phyloP scores from a whole-genome alignment of 2,329 filamentous ascomycete species.

The Fonsecaea monophora region DNA sequence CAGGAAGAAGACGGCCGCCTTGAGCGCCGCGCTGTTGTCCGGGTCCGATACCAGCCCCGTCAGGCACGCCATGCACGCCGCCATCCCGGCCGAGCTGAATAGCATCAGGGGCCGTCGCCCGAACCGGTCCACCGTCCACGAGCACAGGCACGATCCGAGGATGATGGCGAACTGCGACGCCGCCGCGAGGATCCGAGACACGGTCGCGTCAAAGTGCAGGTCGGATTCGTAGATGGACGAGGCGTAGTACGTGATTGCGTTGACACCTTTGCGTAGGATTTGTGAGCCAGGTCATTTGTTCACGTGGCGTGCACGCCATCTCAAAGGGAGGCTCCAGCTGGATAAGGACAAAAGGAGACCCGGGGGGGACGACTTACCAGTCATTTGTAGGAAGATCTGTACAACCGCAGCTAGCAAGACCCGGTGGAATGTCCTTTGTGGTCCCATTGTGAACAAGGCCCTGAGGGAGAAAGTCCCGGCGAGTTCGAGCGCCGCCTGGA shows the following conservation, averaged over 20 bases:
- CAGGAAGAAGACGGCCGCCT: constrained; percentile 51
- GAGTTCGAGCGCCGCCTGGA: constrained; percentile 59
- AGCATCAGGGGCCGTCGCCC: constrained; percentile 74
- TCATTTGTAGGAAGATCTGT: constrained; percentile 62
- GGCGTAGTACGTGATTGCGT: constrained; percentile 54
- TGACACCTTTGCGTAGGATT: constrained; percentile 42
- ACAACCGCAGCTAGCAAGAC: constrained; percentile 63
- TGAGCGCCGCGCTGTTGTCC: constrained; percentile 45
- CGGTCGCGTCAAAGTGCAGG: constrained; percentile 49
- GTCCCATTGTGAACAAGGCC: constrained; percentile 64
- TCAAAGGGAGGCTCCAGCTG: background rate
- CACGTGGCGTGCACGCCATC: too few species aligned
- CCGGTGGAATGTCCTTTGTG: constrained; percentile 63
- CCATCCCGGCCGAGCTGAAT: constrained; percentile 70
- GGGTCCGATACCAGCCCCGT: constrained; percentile 38
- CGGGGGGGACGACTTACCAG: constrained; percentile 37
- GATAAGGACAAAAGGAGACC: background rate
- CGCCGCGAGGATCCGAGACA: constrained; percentile 58
- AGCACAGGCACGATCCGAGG: constrained; percentile 42
- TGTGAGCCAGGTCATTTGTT: background rate
- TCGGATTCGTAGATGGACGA: constrained; percentile 52
- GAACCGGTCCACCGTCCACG: constrained; percentile 51
- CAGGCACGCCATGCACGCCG: constrained; percentile 69
- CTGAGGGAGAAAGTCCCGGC: constrained; percentile 58
- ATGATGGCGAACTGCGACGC: constrained; percentile 50